A percentile compares a stretch with the other conserved stretches of the same genome.
These are phyloP conservation scores for Apiospora arundinis DNA, from an alignment of 2,329 filamentous ascomycete genomes.

Conservation along the genomic window DNA sequence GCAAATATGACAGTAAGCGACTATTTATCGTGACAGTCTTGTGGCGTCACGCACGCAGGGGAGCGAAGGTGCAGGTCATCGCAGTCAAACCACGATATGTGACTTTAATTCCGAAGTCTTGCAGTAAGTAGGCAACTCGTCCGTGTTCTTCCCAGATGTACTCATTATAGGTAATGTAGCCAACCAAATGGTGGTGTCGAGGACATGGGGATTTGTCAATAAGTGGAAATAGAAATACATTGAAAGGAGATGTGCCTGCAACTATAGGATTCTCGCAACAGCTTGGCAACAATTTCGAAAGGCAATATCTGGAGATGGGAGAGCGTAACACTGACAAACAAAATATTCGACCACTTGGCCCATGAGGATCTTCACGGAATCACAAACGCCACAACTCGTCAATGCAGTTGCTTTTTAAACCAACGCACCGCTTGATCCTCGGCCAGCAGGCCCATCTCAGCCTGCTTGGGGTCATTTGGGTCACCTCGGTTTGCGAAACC, in stretches of 20 bases:
- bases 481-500: conserved; percentile 39
- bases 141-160: background rate
- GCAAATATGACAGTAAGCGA: background rate
- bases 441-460: conserved; percentile 32
- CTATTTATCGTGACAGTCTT: background rate
- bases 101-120: background rate
- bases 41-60: background rate
- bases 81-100: background rate
- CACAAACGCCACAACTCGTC: background rate
- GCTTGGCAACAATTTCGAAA: background rate
- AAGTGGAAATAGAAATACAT: background rate
- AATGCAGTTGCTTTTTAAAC: conserved; percentile 34
- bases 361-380: background rate
- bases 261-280: background rate
- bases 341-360: background rate
- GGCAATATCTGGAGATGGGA: background rate
- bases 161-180: background rate
- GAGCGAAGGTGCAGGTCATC: background rate
- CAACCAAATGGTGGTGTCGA: background rate
- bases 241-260: background rate
- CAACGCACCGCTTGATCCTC: conserved; percentile 39
- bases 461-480: conserved; percentile 32
- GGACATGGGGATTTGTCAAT: background rate
- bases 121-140: background rate
- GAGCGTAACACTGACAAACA: background rate